A percentile compares a stretch with the other conserved stretches of the same genome.
Conservation (phyloP, 2,329 filamentous ascomycete species). For the Aaosphaeria pasadenensis region DNA sequence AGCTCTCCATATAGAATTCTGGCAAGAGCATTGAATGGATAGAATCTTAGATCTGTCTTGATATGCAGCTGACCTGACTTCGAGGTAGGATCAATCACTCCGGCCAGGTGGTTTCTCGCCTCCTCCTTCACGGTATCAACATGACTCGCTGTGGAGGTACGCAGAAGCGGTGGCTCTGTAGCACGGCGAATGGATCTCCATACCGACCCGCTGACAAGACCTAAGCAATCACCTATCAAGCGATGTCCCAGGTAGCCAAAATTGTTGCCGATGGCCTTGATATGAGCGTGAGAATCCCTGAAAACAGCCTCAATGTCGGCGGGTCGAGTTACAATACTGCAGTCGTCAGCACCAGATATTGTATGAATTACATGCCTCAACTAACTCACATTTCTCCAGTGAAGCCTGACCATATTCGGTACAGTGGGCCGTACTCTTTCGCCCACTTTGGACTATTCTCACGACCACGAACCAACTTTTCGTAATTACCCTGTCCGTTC, state of each 20-base stretch:
- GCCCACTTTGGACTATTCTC: slow-evolving; percentile 34
- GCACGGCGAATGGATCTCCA: slow-evolving; percentile 25
- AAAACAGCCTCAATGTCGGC: slow-evolving; percentile 30
- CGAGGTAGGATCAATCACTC: background rate
- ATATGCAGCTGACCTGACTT: slow-evolving; percentile 15
- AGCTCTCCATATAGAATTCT: slow-evolving; percentile 39
- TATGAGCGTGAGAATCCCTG: slow-evolving; percentile 44
- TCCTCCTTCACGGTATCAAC: slow-evolving; percentile 2
- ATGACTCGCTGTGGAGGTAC: slow-evolving; percentile 2
- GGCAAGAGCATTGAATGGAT: slow-evolving; percentile 41
- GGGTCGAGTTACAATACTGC: slow-evolving; percentile 12
- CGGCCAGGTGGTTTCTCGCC: slow-evolving; percentile 3
- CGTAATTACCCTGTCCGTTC: slow-evolving; percentile 32
- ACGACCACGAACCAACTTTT: slow-evolving; percentile 41
- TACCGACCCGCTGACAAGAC: slow-evolving; percentile 35
- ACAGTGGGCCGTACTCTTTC: slow-evolving; percentile 32
- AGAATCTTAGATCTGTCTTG: slow-evolving; percentile 26
- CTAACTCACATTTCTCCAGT: slow-evolving; percentile 39
- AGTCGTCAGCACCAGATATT: background rate
- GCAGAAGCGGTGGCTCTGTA: slow-evolving; percentile 17
- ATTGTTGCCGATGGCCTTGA: slow-evolving; percentile 43
- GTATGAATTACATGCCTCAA: background rate
- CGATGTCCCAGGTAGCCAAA: slow-evolving; percentile 40
- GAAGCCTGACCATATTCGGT: slow-evolving; percentile 36
- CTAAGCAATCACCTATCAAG: slow-evolving; percentile 45